Conservation (phyloP, 75 land plant species). For the Selaginella tamariscina region DNA sequence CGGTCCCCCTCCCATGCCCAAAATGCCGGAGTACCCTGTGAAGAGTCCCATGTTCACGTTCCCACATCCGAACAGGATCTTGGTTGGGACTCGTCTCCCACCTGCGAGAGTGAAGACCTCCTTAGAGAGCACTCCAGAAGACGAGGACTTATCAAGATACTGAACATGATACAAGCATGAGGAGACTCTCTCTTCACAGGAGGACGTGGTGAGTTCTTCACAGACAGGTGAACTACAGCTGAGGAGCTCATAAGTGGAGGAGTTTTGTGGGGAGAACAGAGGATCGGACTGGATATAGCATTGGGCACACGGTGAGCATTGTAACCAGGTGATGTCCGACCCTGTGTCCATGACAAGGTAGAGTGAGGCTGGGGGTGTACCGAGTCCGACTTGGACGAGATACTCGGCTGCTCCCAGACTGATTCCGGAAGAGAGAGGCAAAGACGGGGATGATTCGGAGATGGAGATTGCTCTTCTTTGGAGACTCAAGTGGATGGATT, state of each 20-base stretch:
- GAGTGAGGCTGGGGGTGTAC: slow-evolving; percentile 26
- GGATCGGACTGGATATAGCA: slow-evolving; percentile 61
- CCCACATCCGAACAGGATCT: slow-evolving; percentile 54
- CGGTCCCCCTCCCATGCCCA: slow-evolving; percentile 43
- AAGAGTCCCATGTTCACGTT: slow-evolving; percentile 40
- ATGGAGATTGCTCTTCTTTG: too few species aligned
- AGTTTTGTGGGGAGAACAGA: slow-evolving; percentile 42
- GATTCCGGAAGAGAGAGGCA: too few species aligned
- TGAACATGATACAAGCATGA: neutral
- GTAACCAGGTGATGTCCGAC: slow-evolving; percentile 75
- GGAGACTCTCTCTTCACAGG: slow-evolving; percentile 15
- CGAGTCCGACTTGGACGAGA: slow-evolving; percentile 37
- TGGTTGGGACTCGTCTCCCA: slow-evolving; percentile 2
- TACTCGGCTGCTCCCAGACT: too few species aligned
- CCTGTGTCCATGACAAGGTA: slow-evolving; percentile 61
- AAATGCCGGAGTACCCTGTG: slow-evolving; percentile 40
- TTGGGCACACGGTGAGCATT: slow-evolving; percentile 59
- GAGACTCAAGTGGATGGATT: too few species aligned
- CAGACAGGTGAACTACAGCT: too few species aligned
- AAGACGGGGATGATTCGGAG: too few species aligned
- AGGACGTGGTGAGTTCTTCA: slow-evolving; percentile 30
- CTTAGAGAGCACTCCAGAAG: slow-evolving; percentile 14
- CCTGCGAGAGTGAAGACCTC: slow-evolving; percentile 17
- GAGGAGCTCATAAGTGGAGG: slow-evolving; percentile 35
- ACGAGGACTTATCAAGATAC: slow-evolving; percentile 10